These are phyloP conservation scores for Russula earlei DNA, from an alignment of 768 basidiomycete genomes.

Conservation along the genomic window DNA sequence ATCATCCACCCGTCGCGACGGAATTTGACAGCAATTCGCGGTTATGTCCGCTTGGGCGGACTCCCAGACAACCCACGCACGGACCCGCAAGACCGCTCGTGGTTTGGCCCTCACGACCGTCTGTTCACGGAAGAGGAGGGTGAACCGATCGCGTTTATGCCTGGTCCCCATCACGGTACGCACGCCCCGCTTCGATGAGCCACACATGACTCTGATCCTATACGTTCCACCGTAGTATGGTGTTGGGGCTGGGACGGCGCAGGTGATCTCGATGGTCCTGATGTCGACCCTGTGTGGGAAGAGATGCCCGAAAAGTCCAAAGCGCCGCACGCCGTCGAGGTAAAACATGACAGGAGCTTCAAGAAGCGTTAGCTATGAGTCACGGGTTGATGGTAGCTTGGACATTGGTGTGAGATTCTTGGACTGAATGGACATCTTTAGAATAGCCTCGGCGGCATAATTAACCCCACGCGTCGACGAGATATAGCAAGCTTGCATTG, in stretches of 20 bases:
- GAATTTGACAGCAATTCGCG: conserved; percentile 93
- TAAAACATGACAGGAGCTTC: conserved; percentile 55
- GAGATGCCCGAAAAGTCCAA: conserved; percentile 59
- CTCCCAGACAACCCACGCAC: conserved; percentile 92
- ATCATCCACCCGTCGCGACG: conserved; percentile 86
- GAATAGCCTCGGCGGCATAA: neutral
- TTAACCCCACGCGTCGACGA: neutral
- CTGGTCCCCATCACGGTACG: conserved; percentile 83
- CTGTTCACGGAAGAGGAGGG: conserved; percentile 86
- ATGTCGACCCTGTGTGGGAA: conserved; percentile 98
- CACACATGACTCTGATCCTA: neutral
- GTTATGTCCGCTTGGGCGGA: conserved; percentile 91
- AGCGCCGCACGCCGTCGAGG: conserved; percentile 45
- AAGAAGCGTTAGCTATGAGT: neutral
- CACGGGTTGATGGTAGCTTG: neutral
- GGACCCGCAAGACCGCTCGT: conserved; percentile 94
- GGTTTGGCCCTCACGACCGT: conserved; percentile 97
- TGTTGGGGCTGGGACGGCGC: conserved; percentile 99
- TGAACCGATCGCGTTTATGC: conserved; percentile 61
- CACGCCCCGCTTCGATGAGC: neutral
- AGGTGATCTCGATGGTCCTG: conserved; percentile 94
- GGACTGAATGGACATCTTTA: neutral
- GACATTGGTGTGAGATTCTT: neutral
- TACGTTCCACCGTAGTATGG: conserved; percentile 57
- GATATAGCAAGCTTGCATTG: neutral